Base-by-base conservation (phyloP, 306 rosid genomes). In the Comarum palustre region DNA sequence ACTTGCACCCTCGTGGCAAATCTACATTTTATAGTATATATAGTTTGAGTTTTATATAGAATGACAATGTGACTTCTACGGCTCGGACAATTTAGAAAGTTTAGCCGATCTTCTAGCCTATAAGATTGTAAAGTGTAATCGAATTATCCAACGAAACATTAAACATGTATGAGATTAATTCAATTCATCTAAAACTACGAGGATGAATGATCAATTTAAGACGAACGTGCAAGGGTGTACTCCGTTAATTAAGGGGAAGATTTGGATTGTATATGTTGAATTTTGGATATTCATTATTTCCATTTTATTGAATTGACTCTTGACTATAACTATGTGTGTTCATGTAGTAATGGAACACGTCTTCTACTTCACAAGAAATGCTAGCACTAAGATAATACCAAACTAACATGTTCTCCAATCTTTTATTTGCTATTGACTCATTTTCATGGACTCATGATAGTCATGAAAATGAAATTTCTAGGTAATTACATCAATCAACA, bases 241-340 rank as follows among this genome's bases (percentile, higher is more conserved):
- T 6, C 2, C 1, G 32, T 59, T 19, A n/a, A 10, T 48, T 4
- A 1, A 1, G 27, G 6, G 11, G 20, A 46, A 47, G 16, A 45
- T 69, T 67, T 10, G 31, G 36, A 14, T 50, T 29, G 31, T 29
- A 29, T 29, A 29, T 29, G 31, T 29, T 29, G 31, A 29, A 29
- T 29, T 29, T 29, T 14, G 25, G 45, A 66, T 36, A 54, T 69
- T 3, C 3, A 52, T n/a, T 20, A 52, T n/a, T 29, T 15, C 10
- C 10, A n/a, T 6, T n/a, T 10, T 55, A 24, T 71, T 47, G 73
- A 52, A 42, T 55, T 43, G 77, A 75, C 50, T 43, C 10, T 27
- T 71, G 84, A 72, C 73, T 25, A 38, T 2, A 4, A 25, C 19
- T 24, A 55, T 62, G 50, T 64, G 7, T 11, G 50, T 59, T 29